Evolutionary conservation across 2,329 filamentous ascomycete genomes (phyloP).

Genomic region (Pseudocercospora cruenta): DNA sequence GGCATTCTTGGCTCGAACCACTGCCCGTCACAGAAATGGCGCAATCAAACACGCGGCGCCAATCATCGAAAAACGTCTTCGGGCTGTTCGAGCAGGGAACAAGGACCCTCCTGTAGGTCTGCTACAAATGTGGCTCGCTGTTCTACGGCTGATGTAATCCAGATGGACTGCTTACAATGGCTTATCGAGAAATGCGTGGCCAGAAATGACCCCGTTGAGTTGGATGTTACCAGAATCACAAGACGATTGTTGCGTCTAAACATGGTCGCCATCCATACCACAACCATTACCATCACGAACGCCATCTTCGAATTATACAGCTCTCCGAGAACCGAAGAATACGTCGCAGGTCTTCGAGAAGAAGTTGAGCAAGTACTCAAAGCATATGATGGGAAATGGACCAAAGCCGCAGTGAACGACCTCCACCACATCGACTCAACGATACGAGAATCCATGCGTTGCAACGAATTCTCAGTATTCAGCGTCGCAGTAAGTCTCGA

Average conservation of each 20-base stretch:
- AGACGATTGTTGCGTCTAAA: constrained; percentile 28
- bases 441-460: constrained; percentile 37
- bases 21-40: not conserved
- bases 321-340: constrained; percentile 26
- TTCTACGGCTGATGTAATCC: too few species aligned
- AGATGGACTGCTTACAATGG: constrained; percentile 28
- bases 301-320: constrained; percentile 29
- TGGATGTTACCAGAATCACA: constrained; percentile 20
- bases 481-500: not conserved
- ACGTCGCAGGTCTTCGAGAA: constrained; percentile 27
- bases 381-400: constrained; percentile 25
- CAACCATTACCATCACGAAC: constrained; percentile 29
- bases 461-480: not conserved
- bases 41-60: constrained; percentile 4
- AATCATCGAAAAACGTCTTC: constrained; percentile 9
- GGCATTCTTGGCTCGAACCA: not conserved
- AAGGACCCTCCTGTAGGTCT: not conserved
- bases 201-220: constrained; percentile 14
- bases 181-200: constrained; percentile 22
- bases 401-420: constrained; percentile 28
- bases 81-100: not conserved
- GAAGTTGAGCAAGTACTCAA: constrained; percentile 28
- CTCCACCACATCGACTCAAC: constrained; percentile 32
- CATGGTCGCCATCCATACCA: constrained; percentile 36
- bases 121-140: too few species aligned